Evolutionary conservation across 2,329 filamentous ascomycete species (phyloP).

Genomic region (Colletotrichum shisoi): DNA sequence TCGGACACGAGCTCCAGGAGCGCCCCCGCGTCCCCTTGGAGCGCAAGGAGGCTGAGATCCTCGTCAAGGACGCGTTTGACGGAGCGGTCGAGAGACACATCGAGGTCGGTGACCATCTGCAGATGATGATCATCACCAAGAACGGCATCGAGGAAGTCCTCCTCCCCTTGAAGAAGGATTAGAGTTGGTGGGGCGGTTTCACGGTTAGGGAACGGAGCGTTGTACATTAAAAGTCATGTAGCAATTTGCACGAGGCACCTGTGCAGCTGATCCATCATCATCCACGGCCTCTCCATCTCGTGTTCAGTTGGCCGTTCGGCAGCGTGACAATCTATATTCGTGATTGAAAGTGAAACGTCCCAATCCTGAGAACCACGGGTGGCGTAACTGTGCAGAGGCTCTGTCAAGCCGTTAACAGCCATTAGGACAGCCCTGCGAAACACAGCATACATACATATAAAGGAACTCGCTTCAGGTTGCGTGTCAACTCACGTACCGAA

Average conservation of each 20-base stretch:
- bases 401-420: neutral
- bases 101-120: slow-evolving; percentile 94
- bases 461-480: neutral
- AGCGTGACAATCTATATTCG: neutral
- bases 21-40: slow-evolving; percentile 74
- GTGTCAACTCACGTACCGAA: neutral
- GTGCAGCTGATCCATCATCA: slow-evolving; percentile 26
- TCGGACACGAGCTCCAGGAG: slow-evolving; percentile 80
- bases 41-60: slow-evolving; percentile 76
- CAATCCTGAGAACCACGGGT: neutral
- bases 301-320: neutral
- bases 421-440: neutral
- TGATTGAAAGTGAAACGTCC: neutral
- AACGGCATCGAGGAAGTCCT: slow-evolving; percentile 88
- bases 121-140: slow-evolving; percentile 92
- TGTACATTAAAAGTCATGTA: slow-evolving; percentile 39
- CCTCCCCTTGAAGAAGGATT: slow-evolving; percentile 89
- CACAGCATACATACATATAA: neutral
- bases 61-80: slow-evolving; percentile 97
- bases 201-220: slow-evolving; percentile 6
- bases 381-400: neutral
- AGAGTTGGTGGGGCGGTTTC: slow-evolving; percentile 46
- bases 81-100: slow-evolving; percentile 98
- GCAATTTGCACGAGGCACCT: slow-evolving; percentile 32
- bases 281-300: neutral